Evolutionary conservation across 2,329 filamentous ascomycete species (phyloP), one percentile per base, ranked within the genome.

Genomic region (Zasmidium citrigriseum): DNA sequence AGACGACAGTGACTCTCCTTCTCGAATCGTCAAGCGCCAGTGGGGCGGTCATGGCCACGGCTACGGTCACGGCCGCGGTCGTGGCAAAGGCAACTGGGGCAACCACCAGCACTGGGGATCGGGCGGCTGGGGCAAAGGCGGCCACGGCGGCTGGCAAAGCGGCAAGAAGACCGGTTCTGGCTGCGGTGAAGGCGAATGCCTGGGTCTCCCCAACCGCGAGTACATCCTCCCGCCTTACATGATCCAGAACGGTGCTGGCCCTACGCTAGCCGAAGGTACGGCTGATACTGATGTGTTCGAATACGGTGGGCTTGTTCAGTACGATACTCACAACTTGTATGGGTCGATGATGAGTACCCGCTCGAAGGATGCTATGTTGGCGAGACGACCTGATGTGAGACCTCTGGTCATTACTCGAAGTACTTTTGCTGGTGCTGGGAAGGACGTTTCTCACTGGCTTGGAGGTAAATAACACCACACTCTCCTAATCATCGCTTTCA

Each of bases 271-370:
- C 1, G 72, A 75, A 52, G 67, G 67, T 27, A 80, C 88, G 0
- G 82, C 90, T 55, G 80, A 84, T 61, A 89, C 87, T 0, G 82
- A 90, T 68, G 74, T 90, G 3, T 80, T 86, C 11, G 88, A 90
- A 70, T 79, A 84, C 29, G 86, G 88, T 58, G 88, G 88, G 0
- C 75, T 86, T 29, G 77, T 79, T 18, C 84, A 89, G 73, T 90
- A 89, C 68, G 89, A 92, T 65, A 89, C 86, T 0, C 89, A 93
- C 71, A 92, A 91, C 64, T 73, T 91, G 0, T 91, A 89, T 70
- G 89, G 89, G 1, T 83, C 84, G 67, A 80, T 90, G 86, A 92
- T 91, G 89, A 87, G 86, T 1, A 74, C 79, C 16, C 76, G 83
- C 3, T 89, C 87, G 0, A 81, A 84, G 52, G 72, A 80, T 12